These are phyloP conservation scores for Sphenostylis stenocarpa DNA, from an alignment of 306 rosid species.

Conservation along the genomic window DNA sequence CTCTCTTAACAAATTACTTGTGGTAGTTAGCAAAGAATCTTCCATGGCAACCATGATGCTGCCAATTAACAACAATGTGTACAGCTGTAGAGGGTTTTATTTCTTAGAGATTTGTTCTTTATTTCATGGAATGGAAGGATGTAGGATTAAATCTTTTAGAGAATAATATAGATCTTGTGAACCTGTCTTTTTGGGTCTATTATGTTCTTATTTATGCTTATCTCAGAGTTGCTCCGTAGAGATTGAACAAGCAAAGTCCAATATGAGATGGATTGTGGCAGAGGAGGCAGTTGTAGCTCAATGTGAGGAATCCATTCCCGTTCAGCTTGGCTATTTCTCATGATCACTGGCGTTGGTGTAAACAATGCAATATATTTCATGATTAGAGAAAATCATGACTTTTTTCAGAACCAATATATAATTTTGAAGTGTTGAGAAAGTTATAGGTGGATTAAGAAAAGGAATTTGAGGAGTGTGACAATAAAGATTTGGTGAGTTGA, in stretches of 20 bases:
- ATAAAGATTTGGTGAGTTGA: constrained; percentile 4
- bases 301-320: constrained; percentile 47
- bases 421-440: not conserved
- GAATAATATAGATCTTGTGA: not conserved
- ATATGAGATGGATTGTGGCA: constrained; percentile 57
- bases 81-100: not conserved
- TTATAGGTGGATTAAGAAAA: constrained; percentile 7
- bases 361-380: not conserved
- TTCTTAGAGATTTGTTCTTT: constrained; percentile 3
- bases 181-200: not conserved
- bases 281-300: constrained; percentile 76
- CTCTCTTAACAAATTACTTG: not conserved
- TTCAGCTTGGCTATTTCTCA: constrained; percentile 36
- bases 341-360: constrained; percentile 1
- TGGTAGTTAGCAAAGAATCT: not conserved
- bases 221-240: constrained; percentile 57
- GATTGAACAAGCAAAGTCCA: constrained; percentile 37
- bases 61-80: not conserved
- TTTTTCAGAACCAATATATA: not conserved
- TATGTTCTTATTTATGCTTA: constrained; percentile 8
- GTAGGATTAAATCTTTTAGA: not conserved
- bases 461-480: not conserved
- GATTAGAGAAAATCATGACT: not conserved
- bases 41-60: not conserved
- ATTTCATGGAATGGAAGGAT: not conserved